phyloP scores from a whole-genome alignment of 1,284 basidiomycete species.

The Malassezia caprae region DNA sequence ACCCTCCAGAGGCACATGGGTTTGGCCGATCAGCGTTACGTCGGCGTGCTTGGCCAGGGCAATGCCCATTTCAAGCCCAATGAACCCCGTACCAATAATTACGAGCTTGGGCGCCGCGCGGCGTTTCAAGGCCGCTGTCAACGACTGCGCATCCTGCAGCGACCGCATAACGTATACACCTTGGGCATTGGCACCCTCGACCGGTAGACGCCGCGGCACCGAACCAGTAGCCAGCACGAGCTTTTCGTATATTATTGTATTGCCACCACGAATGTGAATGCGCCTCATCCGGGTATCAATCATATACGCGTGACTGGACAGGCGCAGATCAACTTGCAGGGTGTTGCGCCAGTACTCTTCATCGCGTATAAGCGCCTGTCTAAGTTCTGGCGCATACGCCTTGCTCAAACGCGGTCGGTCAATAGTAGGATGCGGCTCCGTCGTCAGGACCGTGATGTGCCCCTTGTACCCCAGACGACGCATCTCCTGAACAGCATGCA shows the following conservation, averaged over 20 bases:
- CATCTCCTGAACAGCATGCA: constrained; percentile 70
- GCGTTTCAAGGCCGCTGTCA: constrained; percentile 58
- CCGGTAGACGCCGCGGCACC: constrained; percentile 57
- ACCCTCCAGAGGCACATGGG: constrained; percentile 68
- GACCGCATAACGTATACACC: constrained; percentile 70
- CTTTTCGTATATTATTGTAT: constrained; percentile 45
- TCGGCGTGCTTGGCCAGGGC: constrained; percentile 61
- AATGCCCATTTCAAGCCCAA: constrained; percentile 79
- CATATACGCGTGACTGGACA: constrained; percentile 51
- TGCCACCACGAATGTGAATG: constrained; percentile 48
- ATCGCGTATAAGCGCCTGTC: constrained; percentile 66
- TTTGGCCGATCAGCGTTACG: constrained; percentile 75
- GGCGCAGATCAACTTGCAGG: constrained; percentile 65
- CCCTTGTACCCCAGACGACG: constrained; percentile 70
- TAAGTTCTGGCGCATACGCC: constrained; percentile 64
- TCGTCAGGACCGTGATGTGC: constrained; percentile 67
- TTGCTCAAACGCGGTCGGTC: constrained; percentile 88
- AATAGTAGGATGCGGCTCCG: constrained; percentile 72
- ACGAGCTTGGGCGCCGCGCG: constrained; percentile 58
- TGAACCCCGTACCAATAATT: constrained; percentile 82
- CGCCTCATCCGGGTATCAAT: constrained; percentile 29
- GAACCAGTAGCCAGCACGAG: constrained; percentile 51
- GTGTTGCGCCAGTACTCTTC: constrained; percentile 68
- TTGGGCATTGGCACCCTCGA: constrained; percentile 65
- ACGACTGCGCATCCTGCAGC: constrained; percentile 63